phyloP scores from a whole-genome alignment of 345 rosid species.

The Schrenkiella parvula region DNA sequence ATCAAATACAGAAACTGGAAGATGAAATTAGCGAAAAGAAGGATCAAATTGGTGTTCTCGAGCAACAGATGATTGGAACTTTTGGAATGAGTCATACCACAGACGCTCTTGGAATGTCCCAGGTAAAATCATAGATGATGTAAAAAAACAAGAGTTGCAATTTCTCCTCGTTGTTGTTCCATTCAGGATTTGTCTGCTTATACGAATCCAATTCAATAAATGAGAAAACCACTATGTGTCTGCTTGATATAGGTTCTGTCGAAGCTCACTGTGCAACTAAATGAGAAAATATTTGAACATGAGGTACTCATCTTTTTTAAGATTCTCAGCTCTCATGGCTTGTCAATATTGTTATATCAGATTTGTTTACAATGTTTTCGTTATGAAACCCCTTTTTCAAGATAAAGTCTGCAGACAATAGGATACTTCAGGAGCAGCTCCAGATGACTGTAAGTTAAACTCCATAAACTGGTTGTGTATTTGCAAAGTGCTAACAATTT shows the following conservation, averaged over 20 bases:
- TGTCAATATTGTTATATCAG: background rate
- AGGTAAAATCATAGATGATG: slow-evolving; percentile 42
- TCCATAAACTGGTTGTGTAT: background rate
- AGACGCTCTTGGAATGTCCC: slow-evolving; percentile 83
- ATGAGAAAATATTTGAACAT: slow-evolving; percentile 90
- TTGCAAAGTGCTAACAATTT: background rate
- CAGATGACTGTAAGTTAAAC: slow-evolving; percentile 62
- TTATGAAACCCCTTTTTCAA: slow-evolving; percentile 35
- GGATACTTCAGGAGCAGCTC: slow-evolving; percentile 93
- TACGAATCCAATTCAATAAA: background rate
- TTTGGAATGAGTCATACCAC: slow-evolving; percentile 74
- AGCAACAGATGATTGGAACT: slow-evolving; percentile 75
- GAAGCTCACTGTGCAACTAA: slow-evolving; percentile 82
- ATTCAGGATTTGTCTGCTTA: background rate
- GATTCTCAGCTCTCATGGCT: background rate
- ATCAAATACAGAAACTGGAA: slow-evolving; percentile 76
- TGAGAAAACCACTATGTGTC: background rate
- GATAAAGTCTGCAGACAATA: slow-evolving; percentile 95
- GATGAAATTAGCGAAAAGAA: slow-evolving; percentile 80
- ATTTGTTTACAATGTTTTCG: slow-evolving; percentile 22
- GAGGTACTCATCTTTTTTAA: slow-evolving; percentile 48
- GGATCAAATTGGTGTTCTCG: slow-evolving; percentile 74
- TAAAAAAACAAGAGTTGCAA: background rate
- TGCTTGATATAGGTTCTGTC: slow-evolving; percentile 58
- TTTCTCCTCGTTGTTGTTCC: background rate